phyloP scores from a whole-genome alignment of 371 early-diverging fungal species.

The Funneliformis caledonium region DNA sequence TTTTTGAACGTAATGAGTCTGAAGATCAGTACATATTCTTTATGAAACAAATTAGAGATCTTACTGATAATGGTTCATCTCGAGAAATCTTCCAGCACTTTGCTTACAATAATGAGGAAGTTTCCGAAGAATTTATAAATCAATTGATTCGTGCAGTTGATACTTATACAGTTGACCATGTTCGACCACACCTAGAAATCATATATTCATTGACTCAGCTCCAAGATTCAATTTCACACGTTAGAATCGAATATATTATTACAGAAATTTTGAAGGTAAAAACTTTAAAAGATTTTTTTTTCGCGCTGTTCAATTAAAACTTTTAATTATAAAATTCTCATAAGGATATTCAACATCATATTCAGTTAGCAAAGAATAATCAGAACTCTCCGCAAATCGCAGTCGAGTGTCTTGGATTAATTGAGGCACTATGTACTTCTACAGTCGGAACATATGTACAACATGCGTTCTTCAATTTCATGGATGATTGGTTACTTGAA shows the following conservation, averaged over 20 bases:
- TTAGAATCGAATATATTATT: slow-evolving; percentile 6
- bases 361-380: slow-evolving; percentile 19
- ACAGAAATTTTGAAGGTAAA: slow-evolving; percentile 23
- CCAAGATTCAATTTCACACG: neutral
- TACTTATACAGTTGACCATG: slow-evolving; percentile 30
- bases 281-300: neutral
- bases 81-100: slow-evolving; percentile 35
- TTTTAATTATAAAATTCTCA: neutral
- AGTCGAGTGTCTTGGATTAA: slow-evolving; percentile 32
- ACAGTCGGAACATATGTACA: slow-evolving; percentile 20
- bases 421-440: slow-evolving; percentile 24
- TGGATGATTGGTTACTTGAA: slow-evolving; percentile 19
- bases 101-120: slow-evolving; percentile 14
- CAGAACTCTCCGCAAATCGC: slow-evolving; percentile 11
- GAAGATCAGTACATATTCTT: slow-evolving; percentile 35
- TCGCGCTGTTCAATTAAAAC: neutral
- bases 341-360: neutral
- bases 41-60: slow-evolving; percentile 39
- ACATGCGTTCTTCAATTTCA: neutral
- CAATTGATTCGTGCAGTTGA: slow-evolving; percentile 35
- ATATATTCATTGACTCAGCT: slow-evolving; percentile 25
- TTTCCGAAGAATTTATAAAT: slow-evolving; percentile 30
- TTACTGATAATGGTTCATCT: slow-evolving; percentile 7
- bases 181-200: slow-evolving; percentile 32
- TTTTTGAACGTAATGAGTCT: slow-evolving; percentile 28